Percentiles rank a stretch among this genome's conserved stretches.
Evolutionary conservation across 2,329 filamentous ascomycete genomes (phyloP).

Genomic region (Pseudonectria buxi): DNA sequence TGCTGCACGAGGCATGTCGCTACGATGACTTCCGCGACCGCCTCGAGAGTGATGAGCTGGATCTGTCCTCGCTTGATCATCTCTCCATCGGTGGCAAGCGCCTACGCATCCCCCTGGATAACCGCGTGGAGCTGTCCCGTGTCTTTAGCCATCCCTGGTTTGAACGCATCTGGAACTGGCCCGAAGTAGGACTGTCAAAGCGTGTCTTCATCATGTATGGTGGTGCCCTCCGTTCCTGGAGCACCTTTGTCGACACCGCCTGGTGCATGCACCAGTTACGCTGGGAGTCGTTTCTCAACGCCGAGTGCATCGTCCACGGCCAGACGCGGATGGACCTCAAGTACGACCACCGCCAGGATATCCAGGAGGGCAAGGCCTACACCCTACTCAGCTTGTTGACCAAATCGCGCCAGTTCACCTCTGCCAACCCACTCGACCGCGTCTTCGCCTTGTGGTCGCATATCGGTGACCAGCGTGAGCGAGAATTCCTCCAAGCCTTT

Average conservation of each 20-base stretch:
- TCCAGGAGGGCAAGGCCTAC: no score
- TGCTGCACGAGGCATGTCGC: slow-evolving; percentile 7
- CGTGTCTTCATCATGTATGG: slow-evolving; percentile 6
- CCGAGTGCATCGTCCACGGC: slow-evolving; percentile 2
- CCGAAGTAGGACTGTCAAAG: slow-evolving; percentile 2
- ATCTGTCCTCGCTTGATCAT: slow-evolving; percentile 3
- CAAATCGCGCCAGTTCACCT: slow-evolving; percentile 5
- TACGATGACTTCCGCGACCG: slow-evolving; percentile 5
- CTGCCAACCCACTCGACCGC: slow-evolving; percentile 5
- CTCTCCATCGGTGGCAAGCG: slow-evolving; percentile 4
- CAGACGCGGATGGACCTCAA: slow-evolving; percentile 3
- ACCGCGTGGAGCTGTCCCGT: slow-evolving; percentile 5
- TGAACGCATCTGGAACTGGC: slow-evolving; percentile 8
- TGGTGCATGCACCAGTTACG: slow-evolving; percentile 8
- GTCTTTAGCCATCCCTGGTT: slow-evolving; percentile 8
- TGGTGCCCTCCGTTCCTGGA: slow-evolving; percentile 4
- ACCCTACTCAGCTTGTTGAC: slow-evolving; percentile 5
- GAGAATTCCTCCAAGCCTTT: slow-evolving; percentile 7
- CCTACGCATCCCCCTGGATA: slow-evolving; percentile 5
- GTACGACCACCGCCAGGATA: slow-evolving; percentile 1
- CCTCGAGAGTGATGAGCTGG: slow-evolving; percentile 5
- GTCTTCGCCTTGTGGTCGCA: slow-evolving; percentile 7
- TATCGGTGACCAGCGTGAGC: slow-evolving; percentile 7
- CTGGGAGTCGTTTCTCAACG: slow-evolving; percentile 3
- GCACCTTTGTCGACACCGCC: slow-evolving; percentile 3